Conservation (phyloP, 257 asterid species). For the Scutellaria galericulata region DNA sequence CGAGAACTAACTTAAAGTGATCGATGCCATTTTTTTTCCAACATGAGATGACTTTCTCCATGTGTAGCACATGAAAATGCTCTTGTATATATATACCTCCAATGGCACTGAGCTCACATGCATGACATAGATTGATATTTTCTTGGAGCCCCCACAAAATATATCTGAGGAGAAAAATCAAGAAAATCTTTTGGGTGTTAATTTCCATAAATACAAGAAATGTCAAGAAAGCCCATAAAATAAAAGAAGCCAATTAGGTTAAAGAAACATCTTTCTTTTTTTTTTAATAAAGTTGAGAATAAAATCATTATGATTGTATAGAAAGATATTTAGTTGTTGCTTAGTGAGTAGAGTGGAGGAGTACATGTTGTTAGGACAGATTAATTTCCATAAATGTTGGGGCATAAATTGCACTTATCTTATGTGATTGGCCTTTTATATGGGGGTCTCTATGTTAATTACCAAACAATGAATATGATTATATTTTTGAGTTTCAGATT, state of each 20-base stretch:
- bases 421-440: conserved; percentile 33
- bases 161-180: not conserved
- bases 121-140: not conserved
- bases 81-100: not conserved
- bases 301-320: conserved; percentile 26
- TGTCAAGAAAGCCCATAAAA: conserved; percentile 21
- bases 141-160: not conserved
- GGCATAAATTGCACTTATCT: conserved; percentile 25
- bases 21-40: not conserved
- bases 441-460: conserved; percentile 15
- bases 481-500: conserved; percentile 6
- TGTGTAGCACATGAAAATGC: conserved; percentile 12
- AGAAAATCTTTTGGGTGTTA: conserved; percentile 3
- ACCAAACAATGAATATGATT: conserved; percentile 9
- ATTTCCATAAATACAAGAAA: not conserved
- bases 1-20: conserved; percentile 5
- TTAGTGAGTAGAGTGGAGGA: conserved; percentile 20
- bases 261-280: not conserved
- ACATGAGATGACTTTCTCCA: not conserved
- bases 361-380: not conserved
- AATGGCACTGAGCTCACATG: conserved; percentile 1
- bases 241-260: conserved; percentile 17
- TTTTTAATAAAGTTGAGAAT: conserved; percentile 17
- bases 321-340: conserved; percentile 38
- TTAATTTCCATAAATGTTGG: conserved; percentile 36